Percentiles rank a stretch among this genome's conserved stretches.
These are phyloP conservation scores for Cicer pinnatifidum DNA, from an alignment of 306 rosid genomes.

Conservation along the genomic window DNA sequence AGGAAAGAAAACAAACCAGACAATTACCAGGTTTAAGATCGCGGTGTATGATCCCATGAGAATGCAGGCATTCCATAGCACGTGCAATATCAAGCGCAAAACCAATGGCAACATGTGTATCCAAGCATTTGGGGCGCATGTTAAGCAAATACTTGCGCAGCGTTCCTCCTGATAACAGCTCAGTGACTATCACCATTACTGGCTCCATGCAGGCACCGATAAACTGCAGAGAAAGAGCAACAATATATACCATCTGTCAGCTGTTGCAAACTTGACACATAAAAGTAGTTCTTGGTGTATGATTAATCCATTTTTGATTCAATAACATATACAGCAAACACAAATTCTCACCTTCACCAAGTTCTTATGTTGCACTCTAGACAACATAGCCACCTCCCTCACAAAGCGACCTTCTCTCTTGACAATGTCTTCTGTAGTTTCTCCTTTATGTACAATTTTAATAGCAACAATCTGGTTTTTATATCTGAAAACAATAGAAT, in stretches of 20 bases:
- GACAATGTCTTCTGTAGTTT: conserved; percentile 70
- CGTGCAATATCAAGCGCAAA: conserved; percentile 90
- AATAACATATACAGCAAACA: conserved; percentile 22
- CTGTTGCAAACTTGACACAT: conserved; percentile 39
- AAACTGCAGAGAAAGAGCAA: conserved; percentile 61
- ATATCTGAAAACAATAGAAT: conserved; percentile 60
- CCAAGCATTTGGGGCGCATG: conserved; percentile 86
- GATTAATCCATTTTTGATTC: conserved; percentile 26
- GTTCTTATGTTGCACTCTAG: conserved; percentile 91
- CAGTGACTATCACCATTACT: conserved; percentile 90
- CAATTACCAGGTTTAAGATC: conserved; percentile 90
- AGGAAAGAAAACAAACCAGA: conserved; percentile 39
- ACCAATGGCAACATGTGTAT: conserved; percentile 74
- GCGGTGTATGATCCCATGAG: conserved; percentile 96
- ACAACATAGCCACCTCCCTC: conserved; percentile 90
- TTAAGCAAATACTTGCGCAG: conserved; percentile 80
- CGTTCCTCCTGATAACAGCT: conserved; percentile 86
- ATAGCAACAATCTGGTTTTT: conserved; percentile 86
- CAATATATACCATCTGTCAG: conserved; percentile 43
- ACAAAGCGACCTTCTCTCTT: conserved; percentile 82
- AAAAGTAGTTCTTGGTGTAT: conserved; percentile 34
- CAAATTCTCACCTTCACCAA: conserved; percentile 76
- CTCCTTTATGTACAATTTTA: conserved; percentile 82
- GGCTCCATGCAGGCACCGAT: conserved; percentile 97
- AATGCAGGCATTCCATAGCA: conserved; percentile 94